A percentile compares a stretch with the other conserved stretches of the same genome.
phyloP scores from a whole-genome alignment of 768 basidiomycete genomes.

The Favolaschia claudopus region DNA sequence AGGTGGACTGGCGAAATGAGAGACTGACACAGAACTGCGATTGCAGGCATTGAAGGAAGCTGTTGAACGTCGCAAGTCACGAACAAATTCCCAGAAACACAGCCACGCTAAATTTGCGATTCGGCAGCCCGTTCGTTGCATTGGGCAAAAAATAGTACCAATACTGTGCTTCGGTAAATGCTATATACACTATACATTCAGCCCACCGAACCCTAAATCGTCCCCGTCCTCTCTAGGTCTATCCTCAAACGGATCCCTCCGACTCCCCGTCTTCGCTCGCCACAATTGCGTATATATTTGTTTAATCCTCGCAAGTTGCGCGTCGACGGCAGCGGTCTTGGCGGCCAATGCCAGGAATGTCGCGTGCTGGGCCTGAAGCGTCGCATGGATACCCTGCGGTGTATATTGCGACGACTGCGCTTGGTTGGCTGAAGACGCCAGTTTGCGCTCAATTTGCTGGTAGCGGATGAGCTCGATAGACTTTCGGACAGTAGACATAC shows the following conservation, averaged over 20 bases:
- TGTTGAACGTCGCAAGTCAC: no score
- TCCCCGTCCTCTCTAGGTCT: conserved; percentile 42
- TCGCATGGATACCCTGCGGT: conserved; percentile 84
- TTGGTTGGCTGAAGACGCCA: conserved; percentile 70
- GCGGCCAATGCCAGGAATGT: conserved; percentile 80
- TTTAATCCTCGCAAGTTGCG: conserved; percentile 81
- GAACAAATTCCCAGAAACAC: no score
- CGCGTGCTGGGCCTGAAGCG: conserved; percentile 81
- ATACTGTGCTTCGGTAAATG: no score
- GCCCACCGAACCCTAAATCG: conserved; percentile 51
- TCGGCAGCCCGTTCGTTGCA: no score
- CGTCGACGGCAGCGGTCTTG: conserved; percentile 77
- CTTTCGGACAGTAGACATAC: conserved; percentile 11
- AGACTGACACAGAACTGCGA: no score
- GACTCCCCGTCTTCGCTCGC: conserved; percentile 82
- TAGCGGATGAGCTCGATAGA: conserved; percentile 8
- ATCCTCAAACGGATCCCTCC: conserved; percentile 80
- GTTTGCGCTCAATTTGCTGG: conserved; percentile 85
- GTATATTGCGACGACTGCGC: conserved; percentile 72
- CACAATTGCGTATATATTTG: conserved; percentile 78
- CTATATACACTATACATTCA: no score
- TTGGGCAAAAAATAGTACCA: no score
- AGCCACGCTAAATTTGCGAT: no score
- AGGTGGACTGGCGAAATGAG: no score
- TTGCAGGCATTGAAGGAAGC: no score